phyloP scores from a whole-genome alignment of 768 basidiomycete genomes.

The Suillus clintonianus region DNA sequence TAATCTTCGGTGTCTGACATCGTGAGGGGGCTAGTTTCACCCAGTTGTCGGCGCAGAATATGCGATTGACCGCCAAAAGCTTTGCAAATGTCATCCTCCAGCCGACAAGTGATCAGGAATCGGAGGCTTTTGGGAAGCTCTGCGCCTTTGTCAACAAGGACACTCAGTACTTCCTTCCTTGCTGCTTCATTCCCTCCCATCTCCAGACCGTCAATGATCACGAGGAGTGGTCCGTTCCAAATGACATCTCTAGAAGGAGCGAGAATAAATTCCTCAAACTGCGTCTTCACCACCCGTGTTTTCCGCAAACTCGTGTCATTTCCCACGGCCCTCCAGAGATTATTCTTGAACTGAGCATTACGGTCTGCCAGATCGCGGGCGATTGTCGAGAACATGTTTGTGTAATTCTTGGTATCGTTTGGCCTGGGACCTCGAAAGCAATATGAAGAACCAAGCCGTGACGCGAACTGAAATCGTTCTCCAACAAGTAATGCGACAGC shows the following conservation, averaged over 20 bases:
- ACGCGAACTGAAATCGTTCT: constrained; percentile 21
- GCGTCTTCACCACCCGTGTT: constrained; percentile 25
- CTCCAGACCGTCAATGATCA: constrained; percentile 38
- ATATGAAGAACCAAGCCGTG: constrained; percentile 33
- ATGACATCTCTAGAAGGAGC: constrained; percentile 15
- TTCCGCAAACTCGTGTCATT: constrained; percentile 10
- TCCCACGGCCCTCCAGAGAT: constrained; percentile 15
- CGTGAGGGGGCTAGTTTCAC: neutral
- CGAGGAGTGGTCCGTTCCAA: constrained; percentile 30
- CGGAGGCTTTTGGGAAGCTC: constrained; percentile 24
- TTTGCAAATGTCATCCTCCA: constrained; percentile 20
- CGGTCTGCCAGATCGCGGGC: constrained; percentile 33
- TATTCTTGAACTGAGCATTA: constrained; percentile 23
- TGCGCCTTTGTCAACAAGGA: constrained; percentile 8
- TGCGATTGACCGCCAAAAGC: constrained; percentile 11
- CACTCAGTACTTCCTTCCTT: constrained; percentile 22
- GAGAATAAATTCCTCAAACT: constrained; percentile 22
- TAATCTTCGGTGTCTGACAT: neutral
- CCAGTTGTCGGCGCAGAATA: constrained; percentile 5
- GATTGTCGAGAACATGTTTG: constrained; percentile 33
- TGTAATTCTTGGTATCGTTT: constrained; percentile 11
- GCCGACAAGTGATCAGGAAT: constrained; percentile 26
- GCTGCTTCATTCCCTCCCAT: constrained; percentile 20
- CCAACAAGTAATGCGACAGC: constrained; percentile 32
- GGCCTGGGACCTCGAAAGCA: constrained; percentile 24